These are phyloP conservation scores for Pyricularia grisea DNA, from an alignment of 2,329 filamentous ascomycete genomes.

Conservation along the genomic window DNA sequence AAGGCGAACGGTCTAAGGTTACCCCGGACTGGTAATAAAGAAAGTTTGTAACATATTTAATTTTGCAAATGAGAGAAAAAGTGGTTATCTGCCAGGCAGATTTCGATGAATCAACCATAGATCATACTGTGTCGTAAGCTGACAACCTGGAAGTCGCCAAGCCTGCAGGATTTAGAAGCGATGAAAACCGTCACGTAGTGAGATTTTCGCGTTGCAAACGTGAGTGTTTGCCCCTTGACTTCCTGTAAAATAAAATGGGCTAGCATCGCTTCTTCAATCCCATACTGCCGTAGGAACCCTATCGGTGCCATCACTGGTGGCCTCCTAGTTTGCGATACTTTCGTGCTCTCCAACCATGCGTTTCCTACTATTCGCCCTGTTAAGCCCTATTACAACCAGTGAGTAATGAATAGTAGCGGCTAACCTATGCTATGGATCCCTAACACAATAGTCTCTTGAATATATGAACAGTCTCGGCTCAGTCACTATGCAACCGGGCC, in stretches of 20 bases:
- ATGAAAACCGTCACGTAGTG: neutral
- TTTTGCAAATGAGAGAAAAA: too few relatives aligned
- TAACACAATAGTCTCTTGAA: neutral
- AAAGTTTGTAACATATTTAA: too few relatives aligned
- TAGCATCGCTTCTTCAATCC: neutral
- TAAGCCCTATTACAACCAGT: neutral
- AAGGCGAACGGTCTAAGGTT: too few relatives aligned
- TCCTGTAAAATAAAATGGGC: neutral
- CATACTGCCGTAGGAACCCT: too few relatives aligned
- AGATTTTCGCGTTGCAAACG: neutral
- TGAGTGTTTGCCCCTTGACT: neutral
- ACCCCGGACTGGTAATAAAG: too few relatives aligned
- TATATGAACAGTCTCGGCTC: neutral
- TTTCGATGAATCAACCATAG: too few relatives aligned
- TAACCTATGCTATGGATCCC: neutral
- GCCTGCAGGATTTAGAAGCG: neutral
- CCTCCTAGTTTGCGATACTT: neutral
- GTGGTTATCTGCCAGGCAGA: too few relatives aligned
- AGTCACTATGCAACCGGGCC: neutral
- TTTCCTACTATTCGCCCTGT: neutral
- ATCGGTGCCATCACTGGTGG: neutral
- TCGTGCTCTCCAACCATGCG: neutral
- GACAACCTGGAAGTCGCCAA: neutral
- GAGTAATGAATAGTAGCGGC: neutral
- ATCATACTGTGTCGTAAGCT: too few relatives aligned